Base-by-base conservation (phyloP, 805 yeast genomes). In the Candida patagonica region DNA sequence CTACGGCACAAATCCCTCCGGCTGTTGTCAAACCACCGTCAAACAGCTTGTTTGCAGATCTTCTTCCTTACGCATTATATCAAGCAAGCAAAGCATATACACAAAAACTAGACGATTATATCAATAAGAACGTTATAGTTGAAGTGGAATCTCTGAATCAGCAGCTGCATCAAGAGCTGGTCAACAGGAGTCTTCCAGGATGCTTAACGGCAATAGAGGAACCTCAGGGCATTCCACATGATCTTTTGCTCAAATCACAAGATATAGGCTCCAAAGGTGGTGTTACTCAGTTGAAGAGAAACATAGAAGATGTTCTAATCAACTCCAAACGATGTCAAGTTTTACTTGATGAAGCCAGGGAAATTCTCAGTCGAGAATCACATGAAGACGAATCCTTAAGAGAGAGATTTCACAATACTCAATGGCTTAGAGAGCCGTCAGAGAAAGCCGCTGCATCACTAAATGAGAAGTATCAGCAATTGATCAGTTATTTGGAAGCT, bases 21-120 rank as follows among this genome's bases (percentile, higher is more conserved):
- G 66, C 64, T 4, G 53, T 74, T 1, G 51, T 48, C 0, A 66
- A 71, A 3, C 5, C 26, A 19, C 43, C 51, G 42, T 61, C 62
- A 0, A 41, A 46, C 12, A 51, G 60, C 4, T 50, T 78, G n/a
- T 79, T 87, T 49, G 59, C 61, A n/a, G 72, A 72, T 16, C 58
- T 87, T 2, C 53, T 86, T 2, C 95, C 96, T 0, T 73, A 71
- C 47, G 58, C 68, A 2, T 72, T 84, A 1, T 70, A 82, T 30
- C 82, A 79, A 49, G 68, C 75, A 2, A 76, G 85, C 0, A 73
- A 71, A 30, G 79, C 87, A 1, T 83, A 74, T 52, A 68, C 72
- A 38, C 89, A 80, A 44, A 66, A 88, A 44, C 77, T 76, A 42
- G 73, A 72, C 10, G 60, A 60, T 3, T 81, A 69, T 50, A 65